Percentiles rank a stretch among this genome's conserved stretches.
phyloP scores from a whole-genome alignment of 139 green algal species.

The Chlorella sp. region DNA sequence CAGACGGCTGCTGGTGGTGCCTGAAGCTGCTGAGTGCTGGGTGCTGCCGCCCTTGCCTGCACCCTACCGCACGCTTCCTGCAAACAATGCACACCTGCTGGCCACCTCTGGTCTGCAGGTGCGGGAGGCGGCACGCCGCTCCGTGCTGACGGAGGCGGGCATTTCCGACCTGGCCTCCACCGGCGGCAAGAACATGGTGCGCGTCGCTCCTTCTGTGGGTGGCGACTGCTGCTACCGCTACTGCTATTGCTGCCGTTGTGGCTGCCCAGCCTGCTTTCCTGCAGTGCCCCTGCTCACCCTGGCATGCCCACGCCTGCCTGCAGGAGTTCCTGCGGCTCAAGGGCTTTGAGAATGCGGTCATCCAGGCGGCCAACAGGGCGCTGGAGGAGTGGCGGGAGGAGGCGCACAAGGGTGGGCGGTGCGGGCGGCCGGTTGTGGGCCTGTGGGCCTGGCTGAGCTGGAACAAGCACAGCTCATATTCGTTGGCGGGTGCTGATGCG shows the following conservation, averaged over 20 bases:
- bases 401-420: constrained; percentile 46
- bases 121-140: constrained; percentile 32
- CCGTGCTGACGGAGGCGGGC: constrained; percentile 34
- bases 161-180: background rate
- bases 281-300: too few relatives aligned
- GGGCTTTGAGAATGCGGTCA: constrained; percentile 86
- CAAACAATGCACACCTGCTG: too few relatives aligned
- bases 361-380: constrained; percentile 69
- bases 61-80: too few relatives aligned
- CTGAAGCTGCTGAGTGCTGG: too few relatives aligned
- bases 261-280: too few relatives aligned
- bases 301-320: too few relatives aligned
- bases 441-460: too few relatives aligned
- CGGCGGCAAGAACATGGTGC: constrained; percentile 15
- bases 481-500: too few relatives aligned
- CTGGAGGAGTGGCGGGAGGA: constrained; percentile 81
- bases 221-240: background rate
- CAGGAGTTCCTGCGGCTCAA: constrained; percentile 71
- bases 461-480: too few relatives aligned
- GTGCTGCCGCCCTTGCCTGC: background rate
- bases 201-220: too few relatives aligned
- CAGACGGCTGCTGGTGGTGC: too few relatives aligned
- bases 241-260: too few relatives aligned
- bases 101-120: background rate
- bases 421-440: background rate